Conservation (phyloP, 1,284 basidiomycete genomes). For the Phellopilus nigrolimitatus region DNA sequence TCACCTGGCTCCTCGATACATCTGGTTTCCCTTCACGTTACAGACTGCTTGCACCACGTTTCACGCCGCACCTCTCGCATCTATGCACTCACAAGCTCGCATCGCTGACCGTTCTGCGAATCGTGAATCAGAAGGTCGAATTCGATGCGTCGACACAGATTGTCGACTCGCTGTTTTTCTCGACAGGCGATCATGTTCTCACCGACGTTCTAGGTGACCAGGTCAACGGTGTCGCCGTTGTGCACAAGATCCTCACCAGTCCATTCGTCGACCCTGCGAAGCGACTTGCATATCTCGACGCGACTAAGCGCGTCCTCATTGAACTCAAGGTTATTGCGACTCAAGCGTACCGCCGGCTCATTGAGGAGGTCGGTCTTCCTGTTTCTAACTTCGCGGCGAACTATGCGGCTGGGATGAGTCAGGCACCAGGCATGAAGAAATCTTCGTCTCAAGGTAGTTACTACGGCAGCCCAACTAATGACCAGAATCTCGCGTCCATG, state of each 20-base stretch:
- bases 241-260: slow-evolving; percentile 90
- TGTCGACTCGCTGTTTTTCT: slow-evolving; percentile 81
- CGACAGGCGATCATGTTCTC: slow-evolving; percentile 80
- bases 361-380: slow-evolving; percentile 91
- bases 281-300: slow-evolving; percentile 71
- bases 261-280: slow-evolving; percentile 71
- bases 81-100: slow-evolving; percentile 98
- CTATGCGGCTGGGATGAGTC: slow-evolving; percentile 60
- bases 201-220: slow-evolving; percentile 93
- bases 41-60: slow-evolving; percentile 87
- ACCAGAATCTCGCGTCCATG: slow-evolving; percentile 80
- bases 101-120: slow-evolving; percentile 87
- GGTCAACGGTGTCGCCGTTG: slow-evolving; percentile 91
- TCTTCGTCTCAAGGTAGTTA: slow-evolving; percentile 47
- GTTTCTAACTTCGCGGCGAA: slow-evolving; percentile 81
- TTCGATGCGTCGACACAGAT: slow-evolving; percentile 78
- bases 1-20: slow-evolving; percentile 96
- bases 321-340: slow-evolving; percentile 39
- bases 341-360: slow-evolving; percentile 67
- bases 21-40: slow-evolving; percentile 92
- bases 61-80: slow-evolving; percentile 93
- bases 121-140: slow-evolving; percentile 90
- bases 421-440: slow-evolving; percentile 60
- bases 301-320: slow-evolving; percentile 75
- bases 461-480: slow-evolving; percentile 59